These are phyloP conservation scores for Talaromyces wortmannii DNA, from an alignment of 495 filamentous ascomycete genomes.

Conservation along the genomic window DNA sequence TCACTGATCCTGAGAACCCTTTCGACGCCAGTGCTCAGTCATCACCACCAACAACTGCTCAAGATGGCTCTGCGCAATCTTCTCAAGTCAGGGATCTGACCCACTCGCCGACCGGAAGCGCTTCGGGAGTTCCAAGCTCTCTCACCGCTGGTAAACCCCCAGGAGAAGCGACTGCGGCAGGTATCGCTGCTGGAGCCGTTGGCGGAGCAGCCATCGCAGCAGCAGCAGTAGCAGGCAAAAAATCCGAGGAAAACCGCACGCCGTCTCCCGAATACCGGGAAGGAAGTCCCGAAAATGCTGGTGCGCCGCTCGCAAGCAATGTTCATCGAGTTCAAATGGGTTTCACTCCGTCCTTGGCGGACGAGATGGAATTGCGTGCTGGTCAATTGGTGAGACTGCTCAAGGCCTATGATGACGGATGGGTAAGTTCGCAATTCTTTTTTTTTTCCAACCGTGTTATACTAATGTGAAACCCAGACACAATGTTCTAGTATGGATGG, in stretches of 20 bases:
- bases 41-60: conserved; percentile 19
- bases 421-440: conserved; percentile 53
- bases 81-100: conserved; percentile 1
- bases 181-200: conserved; percentile 27
- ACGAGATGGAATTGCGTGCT: conserved; percentile 73
- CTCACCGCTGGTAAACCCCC: conserved; percentile 4
- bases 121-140: conserved; percentile 10
- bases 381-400: conserved; percentile 82
- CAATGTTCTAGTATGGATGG: conserved; percentile 88
- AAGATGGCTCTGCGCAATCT: background rate
- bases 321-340: conserved; percentile 93
- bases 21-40: conserved; percentile 39
- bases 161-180: conserved; percentile 22
- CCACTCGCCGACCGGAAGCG: conserved; percentile 2
- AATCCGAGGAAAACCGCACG: conserved; percentile 17
- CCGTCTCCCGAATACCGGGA: conserved; percentile 18
- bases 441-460: background rate
- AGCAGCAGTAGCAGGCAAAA: conserved; percentile 16
- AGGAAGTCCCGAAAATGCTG: conserved; percentile 13
- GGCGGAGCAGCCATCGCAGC: conserved; percentile 23
- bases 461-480: conserved; percentile 52
- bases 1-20: conserved; percentile 43
- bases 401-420: conserved; percentile 98
- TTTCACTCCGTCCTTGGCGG: conserved; percentile 86
- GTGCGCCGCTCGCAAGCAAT: conserved; percentile 38